Evolutionary conservation across 345 rosid genomes (phyloP).

Genomic region (Leavenworthia alabamica): DNA sequence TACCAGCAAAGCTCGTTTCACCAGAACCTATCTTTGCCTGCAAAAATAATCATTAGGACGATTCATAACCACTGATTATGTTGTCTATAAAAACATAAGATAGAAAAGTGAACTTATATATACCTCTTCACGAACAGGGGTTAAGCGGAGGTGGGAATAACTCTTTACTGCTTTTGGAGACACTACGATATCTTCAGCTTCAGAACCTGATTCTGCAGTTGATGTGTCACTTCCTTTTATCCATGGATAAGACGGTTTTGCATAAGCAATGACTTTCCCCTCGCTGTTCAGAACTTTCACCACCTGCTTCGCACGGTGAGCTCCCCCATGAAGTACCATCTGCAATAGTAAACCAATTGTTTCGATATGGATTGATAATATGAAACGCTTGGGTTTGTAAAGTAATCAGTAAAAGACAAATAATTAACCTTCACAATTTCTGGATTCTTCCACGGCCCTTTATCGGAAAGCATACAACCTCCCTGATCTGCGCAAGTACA

Average conservation of each 20-base stretch:
- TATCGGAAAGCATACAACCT: conserved; percentile 88
- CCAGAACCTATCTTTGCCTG: conserved; percentile 64
- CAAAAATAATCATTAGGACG: conserved; percentile 12
- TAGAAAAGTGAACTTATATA: not conserved
- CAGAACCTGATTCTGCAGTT: conserved; percentile 98
- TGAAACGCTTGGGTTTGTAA: not conserved
- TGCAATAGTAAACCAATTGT: conserved; percentile 30
- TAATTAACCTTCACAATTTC: conserved; percentile 57
- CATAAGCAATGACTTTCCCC: conserved; percentile 89
- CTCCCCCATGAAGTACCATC: conserved; percentile 84
- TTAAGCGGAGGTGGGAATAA: conserved; percentile 77
- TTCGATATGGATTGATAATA: not conserved
- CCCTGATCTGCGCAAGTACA: conserved; percentile 82
- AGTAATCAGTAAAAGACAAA: not conserved
- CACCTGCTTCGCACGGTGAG: conserved; percentile 72
- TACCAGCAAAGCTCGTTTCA: conserved; percentile 51
- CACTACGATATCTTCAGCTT: conserved; percentile 77
- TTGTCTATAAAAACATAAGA: not conserved
- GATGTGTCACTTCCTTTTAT: conserved; percentile 94
- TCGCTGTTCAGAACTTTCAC: conserved; percentile 85
- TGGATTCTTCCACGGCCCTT: conserved; percentile 92
- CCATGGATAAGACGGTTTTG: conserved; percentile 77
- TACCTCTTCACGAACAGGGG: conserved; percentile 99
- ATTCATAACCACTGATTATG: not conserved
- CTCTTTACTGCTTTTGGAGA: conserved; percentile 87